phyloP scores from a whole-genome alignment of 1,284 basidiomycete genomes.

The Rhodotorula sp. region DNA sequence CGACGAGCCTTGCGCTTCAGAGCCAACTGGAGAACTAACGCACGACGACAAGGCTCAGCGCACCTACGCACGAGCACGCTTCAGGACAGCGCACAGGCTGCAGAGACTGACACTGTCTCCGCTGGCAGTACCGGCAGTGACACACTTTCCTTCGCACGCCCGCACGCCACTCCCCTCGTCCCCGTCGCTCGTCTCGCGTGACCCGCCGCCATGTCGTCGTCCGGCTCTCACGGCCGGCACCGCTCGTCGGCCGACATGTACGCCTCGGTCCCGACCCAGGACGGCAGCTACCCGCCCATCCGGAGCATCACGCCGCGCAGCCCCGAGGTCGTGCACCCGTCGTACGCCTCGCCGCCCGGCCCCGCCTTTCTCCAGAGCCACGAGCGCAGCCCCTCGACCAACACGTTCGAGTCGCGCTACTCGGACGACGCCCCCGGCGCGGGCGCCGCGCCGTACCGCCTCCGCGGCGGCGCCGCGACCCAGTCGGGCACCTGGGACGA shows the following conservation, averaged over 20 bases:
- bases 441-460: not conserved
- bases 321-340: slow-evolving; percentile 11
- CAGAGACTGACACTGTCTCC: too few species aligned
- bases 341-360: not conserved
- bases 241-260: slow-evolving; percentile 40
- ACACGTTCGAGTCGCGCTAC: slow-evolving; percentile 13
- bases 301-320: slow-evolving; percentile 24
- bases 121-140: too few species aligned
- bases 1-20: too few species aligned
- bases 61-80: too few species aligned
- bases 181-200: not conserved
- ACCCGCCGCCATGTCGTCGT: not conserved
- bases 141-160: too few species aligned
- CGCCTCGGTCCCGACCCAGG: slow-evolving; percentile 29
- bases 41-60: too few species aligned
- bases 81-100: too few species aligned
- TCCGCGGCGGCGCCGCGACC: slow-evolving; percentile 1
- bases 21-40: too few species aligned
- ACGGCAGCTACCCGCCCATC: slow-evolving; percentile 30
- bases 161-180: not conserved
- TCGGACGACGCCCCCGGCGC: not conserved
- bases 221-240: not conserved
- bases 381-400: slow-evolving; percentile 1
- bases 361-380: not conserved
- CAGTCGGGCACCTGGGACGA: not conserved